Conservation (phyloP, 306 rosid species). For the Erythrophleum fordii region DNA sequence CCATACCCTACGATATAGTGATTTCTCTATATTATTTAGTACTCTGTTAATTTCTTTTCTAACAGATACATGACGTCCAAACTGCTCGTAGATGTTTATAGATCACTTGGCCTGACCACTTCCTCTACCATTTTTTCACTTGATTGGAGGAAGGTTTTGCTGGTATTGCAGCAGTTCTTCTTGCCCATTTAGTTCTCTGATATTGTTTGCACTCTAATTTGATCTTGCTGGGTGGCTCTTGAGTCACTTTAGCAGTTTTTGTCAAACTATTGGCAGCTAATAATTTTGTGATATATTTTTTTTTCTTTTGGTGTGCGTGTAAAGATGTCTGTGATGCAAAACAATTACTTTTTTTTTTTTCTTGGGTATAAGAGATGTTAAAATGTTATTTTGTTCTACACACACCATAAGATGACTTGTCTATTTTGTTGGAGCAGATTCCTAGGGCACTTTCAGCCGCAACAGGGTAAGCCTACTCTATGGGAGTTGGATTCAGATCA, state of each 20-base stretch:
- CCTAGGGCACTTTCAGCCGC: conserved; percentile 90
- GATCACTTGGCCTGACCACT: background rate
- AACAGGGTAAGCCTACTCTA: conserved; percentile 71
- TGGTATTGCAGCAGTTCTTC: background rate
- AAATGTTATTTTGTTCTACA: conserved; percentile 9
- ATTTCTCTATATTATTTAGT: background rate
- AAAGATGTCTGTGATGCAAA: background rate
- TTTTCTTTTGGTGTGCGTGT: background rate
- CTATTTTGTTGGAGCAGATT: conserved; percentile 61
- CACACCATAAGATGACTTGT: conserved; percentile 24
- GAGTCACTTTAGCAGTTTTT: conserved; percentile 3
- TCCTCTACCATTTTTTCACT: background rate
- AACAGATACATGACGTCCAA: background rate
- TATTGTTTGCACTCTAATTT: background rate
- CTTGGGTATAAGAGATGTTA: no score
- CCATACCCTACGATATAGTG: background rate
- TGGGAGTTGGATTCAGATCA: conserved; percentile 95
- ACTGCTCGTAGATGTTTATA: background rate
- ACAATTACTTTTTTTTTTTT: no score
- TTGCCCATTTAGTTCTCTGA: background rate
- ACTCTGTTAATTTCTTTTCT: background rate
- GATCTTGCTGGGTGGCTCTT: background rate
- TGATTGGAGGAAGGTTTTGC: background rate
- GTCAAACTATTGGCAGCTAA: conserved; percentile 14
- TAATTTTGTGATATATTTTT: conserved; percentile 26